Conservation (phyloP, 2,329 filamentous ascomycete species). For the Grosmannia penicillata region DNA sequence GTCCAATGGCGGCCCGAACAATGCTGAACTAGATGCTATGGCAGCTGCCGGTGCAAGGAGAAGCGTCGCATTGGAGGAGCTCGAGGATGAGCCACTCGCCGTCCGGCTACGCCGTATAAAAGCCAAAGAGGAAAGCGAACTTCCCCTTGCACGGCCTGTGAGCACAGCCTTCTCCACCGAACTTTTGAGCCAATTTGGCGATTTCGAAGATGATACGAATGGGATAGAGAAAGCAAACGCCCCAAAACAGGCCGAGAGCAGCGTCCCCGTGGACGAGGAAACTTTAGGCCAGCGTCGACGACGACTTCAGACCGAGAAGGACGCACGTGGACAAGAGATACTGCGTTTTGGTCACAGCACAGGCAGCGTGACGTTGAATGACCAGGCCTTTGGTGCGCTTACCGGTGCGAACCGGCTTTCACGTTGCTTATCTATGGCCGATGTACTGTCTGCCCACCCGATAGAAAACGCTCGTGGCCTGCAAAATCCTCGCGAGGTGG, state of each 20-base stretch:
- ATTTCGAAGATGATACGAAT: constrained; percentile 25
- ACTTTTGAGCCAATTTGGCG: constrained; percentile 49
- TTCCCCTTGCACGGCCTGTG: constrained; percentile 42
- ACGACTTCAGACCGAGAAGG: constrained; percentile 54
- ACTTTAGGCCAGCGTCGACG: constrained; percentile 65
- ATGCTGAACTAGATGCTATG: constrained; percentile 12
- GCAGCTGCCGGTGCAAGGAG: constrained; percentile 16
- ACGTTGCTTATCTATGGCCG: constrained; percentile 40
- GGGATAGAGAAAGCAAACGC: constrained; percentile 16
- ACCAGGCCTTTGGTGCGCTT: constrained; percentile 1
- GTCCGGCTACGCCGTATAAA: constrained; percentile 51
- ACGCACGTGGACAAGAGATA: constrained; percentile 46
- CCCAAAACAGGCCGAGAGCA: constrained; percentile 9
- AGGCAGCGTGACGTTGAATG: too few species aligned
- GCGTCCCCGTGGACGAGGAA: constrained; percentile 45
- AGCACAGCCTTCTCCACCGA: constrained; percentile 54
- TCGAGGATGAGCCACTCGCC: constrained; percentile 51
- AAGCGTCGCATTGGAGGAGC: constrained; percentile 25
- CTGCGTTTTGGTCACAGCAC: constrained; percentile 16
- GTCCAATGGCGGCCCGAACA: too few species aligned
- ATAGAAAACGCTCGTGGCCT: constrained; percentile 16
- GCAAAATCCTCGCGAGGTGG: constrained; percentile 24
- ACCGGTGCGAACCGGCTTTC: constrained; percentile 18
- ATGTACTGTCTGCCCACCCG: constrained; percentile 35
- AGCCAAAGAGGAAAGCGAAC: constrained; percentile 33